Conservation (phyloP, 306 rosid species). For the Inga laurina region DNA sequence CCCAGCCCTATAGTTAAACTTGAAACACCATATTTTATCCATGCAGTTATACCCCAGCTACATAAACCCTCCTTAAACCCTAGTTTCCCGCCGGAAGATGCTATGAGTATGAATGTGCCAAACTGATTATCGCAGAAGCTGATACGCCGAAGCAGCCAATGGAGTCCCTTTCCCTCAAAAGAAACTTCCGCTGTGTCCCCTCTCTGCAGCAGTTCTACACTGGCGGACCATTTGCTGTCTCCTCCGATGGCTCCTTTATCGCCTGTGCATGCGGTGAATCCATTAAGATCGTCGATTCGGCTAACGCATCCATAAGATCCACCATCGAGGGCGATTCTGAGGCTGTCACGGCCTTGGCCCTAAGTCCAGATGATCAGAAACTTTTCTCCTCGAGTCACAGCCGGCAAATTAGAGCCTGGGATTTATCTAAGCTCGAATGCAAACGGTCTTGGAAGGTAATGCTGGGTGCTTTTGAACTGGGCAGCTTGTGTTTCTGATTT, state of each 20-base stretch:
- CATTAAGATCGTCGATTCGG: conserved; percentile 75
- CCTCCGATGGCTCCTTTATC: conserved; percentile 79
- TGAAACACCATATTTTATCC: background rate
- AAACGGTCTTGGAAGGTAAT: conserved; percentile 93
- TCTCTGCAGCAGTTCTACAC: conserved; percentile 81
- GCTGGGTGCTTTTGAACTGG: background rate
- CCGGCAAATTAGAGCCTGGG: conserved; percentile 89
- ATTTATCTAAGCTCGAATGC: conserved; percentile 70
- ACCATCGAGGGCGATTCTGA: conserved; percentile 79
- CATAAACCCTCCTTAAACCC: conserved; percentile 10
- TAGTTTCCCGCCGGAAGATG: background rate
- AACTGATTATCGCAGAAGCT: background rate
- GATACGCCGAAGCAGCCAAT: conserved; percentile 13
- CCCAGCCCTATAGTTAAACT: too few relatives aligned
- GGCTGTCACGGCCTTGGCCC: conserved; percentile 65
- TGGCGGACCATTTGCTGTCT: conserved; percentile 80
- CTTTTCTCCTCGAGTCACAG: conserved; percentile 82
- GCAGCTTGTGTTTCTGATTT: background rate
- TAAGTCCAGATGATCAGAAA: conserved; percentile 66
- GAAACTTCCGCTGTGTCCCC: conserved; percentile 59
- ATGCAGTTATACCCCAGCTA: background rate
- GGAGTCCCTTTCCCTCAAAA: conserved; percentile 53
- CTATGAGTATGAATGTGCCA: too few relatives aligned
- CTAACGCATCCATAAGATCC: conserved; percentile 64
- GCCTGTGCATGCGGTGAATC: conserved; percentile 77